Conservation (phyloP, 2,329 filamentous ascomycete species). For the Neonectria hederae region DNA sequence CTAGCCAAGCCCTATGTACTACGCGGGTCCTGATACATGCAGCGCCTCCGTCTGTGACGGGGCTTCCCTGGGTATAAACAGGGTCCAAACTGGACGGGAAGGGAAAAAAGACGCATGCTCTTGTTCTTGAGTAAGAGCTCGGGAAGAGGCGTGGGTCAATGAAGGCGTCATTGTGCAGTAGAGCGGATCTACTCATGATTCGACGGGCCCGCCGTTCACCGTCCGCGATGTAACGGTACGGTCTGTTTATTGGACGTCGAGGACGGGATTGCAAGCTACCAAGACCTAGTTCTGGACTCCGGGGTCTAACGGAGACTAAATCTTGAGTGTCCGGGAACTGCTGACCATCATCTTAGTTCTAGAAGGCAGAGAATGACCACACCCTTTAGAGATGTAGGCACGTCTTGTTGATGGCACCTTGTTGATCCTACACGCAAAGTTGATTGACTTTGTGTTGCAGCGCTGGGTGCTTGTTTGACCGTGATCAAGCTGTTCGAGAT, state of each 20-base stretch:
- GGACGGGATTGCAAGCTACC: background rate
- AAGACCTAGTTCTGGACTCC: background rate
- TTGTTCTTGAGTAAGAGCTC: conserved; percentile 1
- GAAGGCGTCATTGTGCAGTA: conserved; percentile 16
- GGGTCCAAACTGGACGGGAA: conserved; percentile 1
- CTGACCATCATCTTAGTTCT: conserved; percentile 8
- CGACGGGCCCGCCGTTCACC: background rate
- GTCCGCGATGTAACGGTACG: background rate
- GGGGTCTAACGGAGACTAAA: background rate
- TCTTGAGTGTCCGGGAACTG: background rate
- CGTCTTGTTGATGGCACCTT: conserved; percentile 1
- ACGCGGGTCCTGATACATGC: background rate
- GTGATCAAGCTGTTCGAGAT: background rate
- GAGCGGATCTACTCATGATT: background rate
- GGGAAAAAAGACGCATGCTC: conserved; percentile 3
- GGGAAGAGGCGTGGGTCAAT: conserved; percentile 18
- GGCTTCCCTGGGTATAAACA: background rate
- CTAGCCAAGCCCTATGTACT: too few relatives aligned
- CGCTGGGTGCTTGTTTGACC: background rate
- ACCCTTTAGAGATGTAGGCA: conserved; percentile 5
- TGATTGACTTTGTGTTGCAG: background rate
- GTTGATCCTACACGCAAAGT: background rate
- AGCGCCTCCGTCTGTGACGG: conserved; percentile 26
- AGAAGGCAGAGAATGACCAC: conserved; percentile 15
- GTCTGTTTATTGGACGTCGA: background rate